Evolutionary conservation across 805 yeast genomes (phyloP).

Genomic region (Ogataea minuta): DNA sequence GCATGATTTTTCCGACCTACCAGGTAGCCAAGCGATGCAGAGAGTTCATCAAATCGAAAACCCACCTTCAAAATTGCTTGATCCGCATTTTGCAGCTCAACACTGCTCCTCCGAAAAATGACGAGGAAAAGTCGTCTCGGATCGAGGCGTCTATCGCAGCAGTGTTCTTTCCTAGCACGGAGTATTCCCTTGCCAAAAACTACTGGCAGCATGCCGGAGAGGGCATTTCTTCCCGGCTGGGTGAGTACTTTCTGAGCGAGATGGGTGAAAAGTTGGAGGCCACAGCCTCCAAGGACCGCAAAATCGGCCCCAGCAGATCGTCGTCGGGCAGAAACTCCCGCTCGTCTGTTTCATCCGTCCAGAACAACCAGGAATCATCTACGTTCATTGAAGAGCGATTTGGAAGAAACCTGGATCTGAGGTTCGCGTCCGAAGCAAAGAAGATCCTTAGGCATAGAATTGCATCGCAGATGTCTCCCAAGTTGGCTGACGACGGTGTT

Average conservation of each 20-base stretch:
- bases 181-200: slow-evolving; percentile 65
- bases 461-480: slow-evolving; percentile 52
- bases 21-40: slow-evolving; percentile 82
- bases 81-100: slow-evolving; percentile 71
- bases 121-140: slow-evolving; percentile 56
- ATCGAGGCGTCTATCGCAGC: slow-evolving; percentile 71
- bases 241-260: slow-evolving; percentile 76
- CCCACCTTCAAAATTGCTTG: slow-evolving; percentile 34
- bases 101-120: slow-evolving; percentile 62
- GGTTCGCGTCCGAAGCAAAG: slow-evolving; percentile 75
- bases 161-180: slow-evolving; percentile 68
- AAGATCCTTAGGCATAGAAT: slow-evolving; percentile 71
- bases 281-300: slow-evolving; percentile 23
- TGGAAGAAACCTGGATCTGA: slow-evolving; percentile 83
- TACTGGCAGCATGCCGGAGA: slow-evolving; percentile 99
- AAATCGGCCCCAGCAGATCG: slow-evolving; percentile 9
- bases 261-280: slow-evolving; percentile 42
- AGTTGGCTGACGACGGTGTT: slow-evolving; percentile 54
- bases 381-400: slow-evolving; percentile 82
- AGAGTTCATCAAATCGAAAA: slow-evolving; percentile 59
- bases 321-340: slow-evolving; percentile 15
- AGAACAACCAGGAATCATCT: slow-evolving; percentile 48
- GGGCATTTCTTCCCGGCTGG: slow-evolving; percentile 88
- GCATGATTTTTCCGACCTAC: slow-evolving; percentile 76
- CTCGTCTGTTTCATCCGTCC: slow-evolving; percentile 22